Conservation (phyloP, 2,329 filamentous ascomycete species). For the Neonectria magnoliae region DNA sequence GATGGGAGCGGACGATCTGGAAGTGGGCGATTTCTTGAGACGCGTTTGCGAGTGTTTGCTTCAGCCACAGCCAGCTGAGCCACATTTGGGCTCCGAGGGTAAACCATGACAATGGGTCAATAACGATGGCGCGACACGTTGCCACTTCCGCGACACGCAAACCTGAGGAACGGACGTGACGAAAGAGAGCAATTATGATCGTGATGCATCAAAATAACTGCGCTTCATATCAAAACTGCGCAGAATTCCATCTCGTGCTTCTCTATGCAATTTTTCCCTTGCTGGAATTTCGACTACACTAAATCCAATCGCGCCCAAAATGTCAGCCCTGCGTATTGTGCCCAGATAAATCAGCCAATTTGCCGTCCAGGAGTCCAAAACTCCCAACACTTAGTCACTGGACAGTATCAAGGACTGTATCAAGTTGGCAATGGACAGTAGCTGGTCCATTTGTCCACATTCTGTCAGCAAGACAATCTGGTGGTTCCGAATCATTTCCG, state of each 20-base stretch:
- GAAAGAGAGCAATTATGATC: background rate
- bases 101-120: too few species aligned
- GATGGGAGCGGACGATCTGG: background rate
- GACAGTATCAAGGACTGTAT: slow-evolving; percentile 22
- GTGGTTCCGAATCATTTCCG: slow-evolving; percentile 29
- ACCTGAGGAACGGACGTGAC: background rate
- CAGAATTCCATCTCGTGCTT: background rate
- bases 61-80: slow-evolving; percentile 4
- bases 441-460: slow-evolving; percentile 22
- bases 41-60: slow-evolving; percentile 15
- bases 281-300: background rate
- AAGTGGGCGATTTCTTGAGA: background rate
- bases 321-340: background rate
- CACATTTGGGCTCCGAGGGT: too few species aligned
- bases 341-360: background rate
- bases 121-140: too few species aligned
- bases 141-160: too few species aligned
- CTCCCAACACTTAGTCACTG: background rate
- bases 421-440: slow-evolving; percentile 25
- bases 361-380: background rate
- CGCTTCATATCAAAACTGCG: background rate
- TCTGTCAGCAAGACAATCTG: slow-evolving; percentile 26
- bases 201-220: background rate
- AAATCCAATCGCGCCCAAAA: background rate
- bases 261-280: background rate